phyloP scores from a whole-genome alignment of 352 stramenopile genomes.

The Phytophthora sansomeana region DNA sequence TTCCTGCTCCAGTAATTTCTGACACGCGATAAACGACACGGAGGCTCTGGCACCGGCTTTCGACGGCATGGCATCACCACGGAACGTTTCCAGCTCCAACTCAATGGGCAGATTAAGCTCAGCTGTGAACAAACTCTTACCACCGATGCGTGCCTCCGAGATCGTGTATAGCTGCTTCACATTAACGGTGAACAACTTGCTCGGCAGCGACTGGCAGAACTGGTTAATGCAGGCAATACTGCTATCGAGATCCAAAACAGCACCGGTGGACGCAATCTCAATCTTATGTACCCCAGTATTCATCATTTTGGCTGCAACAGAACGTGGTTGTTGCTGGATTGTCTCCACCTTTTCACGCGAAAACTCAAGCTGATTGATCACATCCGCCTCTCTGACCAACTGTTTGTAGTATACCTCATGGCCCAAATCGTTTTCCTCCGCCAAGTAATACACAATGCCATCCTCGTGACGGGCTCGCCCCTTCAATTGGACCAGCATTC shows the following conservation, averaged over 20 bases:
- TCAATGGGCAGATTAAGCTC: conserved; percentile 61
- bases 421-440: conserved; percentile 53
- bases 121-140: conserved; percentile 58
- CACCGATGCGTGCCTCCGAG: conserved; percentile 35
- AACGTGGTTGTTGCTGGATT: conserved; percentile 63
- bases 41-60: conserved; percentile 69
- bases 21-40: conserved; percentile 68
- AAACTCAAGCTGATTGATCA: conserved; percentile 76
- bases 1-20: conserved; percentile 55
- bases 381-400: conserved; percentile 49
- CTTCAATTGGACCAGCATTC: conserved; percentile 78
- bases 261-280: conserved; percentile 61
- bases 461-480: conserved; percentile 80
- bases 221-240: conserved; percentile 78
- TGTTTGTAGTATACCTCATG: conserved; percentile 60
- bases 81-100: conserved; percentile 56
- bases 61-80: conserved; percentile 53
- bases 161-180: conserved; percentile 67
- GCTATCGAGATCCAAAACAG: conserved; percentile 77
- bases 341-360: conserved; percentile 69
- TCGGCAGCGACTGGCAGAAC: conserved; percentile 80
- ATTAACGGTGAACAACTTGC: conserved; percentile 58
- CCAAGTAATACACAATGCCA: conserved; percentile 81
- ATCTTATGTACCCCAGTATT: conserved; percentile 45
- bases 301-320: conserved; percentile 51